These are phyloP conservation scores for Tetrapisispora taiwanensis DNA, from an alignment of 805 yeast species.

Conservation along the genomic window DNA sequence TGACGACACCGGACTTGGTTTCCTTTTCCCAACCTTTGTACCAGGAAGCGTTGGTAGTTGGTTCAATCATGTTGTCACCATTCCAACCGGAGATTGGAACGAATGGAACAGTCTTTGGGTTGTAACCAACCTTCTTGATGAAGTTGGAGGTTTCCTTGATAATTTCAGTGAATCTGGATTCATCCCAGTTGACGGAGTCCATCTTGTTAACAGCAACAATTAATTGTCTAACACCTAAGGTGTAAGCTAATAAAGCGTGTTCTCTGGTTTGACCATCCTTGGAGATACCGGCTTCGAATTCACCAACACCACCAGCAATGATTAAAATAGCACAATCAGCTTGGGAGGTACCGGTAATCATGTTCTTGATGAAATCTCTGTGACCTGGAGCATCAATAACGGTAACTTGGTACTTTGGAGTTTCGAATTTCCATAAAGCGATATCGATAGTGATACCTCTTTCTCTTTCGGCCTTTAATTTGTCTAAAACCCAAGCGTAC, in stretches of 20 bases:
- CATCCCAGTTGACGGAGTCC: conserved; percentile 87
- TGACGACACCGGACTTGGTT: conserved; percentile 49
- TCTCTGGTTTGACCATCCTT: conserved; percentile 94
- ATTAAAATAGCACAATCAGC: conserved; percentile 88
- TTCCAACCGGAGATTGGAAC: conserved; percentile 89
- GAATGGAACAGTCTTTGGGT: conserved; percentile 73
- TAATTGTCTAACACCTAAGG: conserved; percentile 79
- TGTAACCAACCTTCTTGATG: conserved; percentile 80
- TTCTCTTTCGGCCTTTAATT: conserved; percentile 91
- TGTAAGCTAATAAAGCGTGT: conserved; percentile 84
- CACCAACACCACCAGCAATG: conserved; percentile 89
- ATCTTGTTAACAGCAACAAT: conserved; percentile 90
- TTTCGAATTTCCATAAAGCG: conserved; percentile 87
- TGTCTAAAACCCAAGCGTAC: conserved; percentile 96
- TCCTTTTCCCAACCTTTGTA: conserved; percentile 41
- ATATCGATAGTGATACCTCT: conserved; percentile 95
- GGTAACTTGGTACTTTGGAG: conserved; percentile 81
- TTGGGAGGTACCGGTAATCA: conserved; percentile 92
- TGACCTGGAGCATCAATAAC: conserved; percentile 95
- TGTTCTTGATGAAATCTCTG: conserved; percentile 92
- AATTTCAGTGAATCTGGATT: conserved; percentile 71
- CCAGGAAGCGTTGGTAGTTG: conserved; percentile 77
- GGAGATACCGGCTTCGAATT: conserved; percentile 91
- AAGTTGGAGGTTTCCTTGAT: conserved; percentile 67
- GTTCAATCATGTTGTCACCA: conserved; percentile 89